Conservation (phyloP, 148 eudicot species). For the Vaccinium myrtillus region DNA sequence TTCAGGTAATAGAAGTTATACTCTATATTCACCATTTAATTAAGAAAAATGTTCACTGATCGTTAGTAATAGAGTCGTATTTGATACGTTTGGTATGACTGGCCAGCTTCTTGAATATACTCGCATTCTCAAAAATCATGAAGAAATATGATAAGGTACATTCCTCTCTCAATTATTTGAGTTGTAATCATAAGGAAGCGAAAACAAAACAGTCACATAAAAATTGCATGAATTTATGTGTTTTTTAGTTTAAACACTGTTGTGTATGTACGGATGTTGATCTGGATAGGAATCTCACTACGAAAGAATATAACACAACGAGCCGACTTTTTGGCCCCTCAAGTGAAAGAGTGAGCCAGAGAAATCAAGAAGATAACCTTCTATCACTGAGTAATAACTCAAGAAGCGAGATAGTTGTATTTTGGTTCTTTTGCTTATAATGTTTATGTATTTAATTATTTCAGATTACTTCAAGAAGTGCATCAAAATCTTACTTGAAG, state of each 20-base stretch:
- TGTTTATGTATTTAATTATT: neutral
- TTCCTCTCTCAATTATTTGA: neutral
- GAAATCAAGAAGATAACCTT: no score
- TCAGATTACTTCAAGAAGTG: slow-evolving; percentile 59
- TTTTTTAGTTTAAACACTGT: no score
- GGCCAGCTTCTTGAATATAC: slow-evolving; percentile 37
- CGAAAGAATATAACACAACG: no score
- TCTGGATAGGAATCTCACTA: neutral
- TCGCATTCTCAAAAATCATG: slow-evolving; percentile 44
- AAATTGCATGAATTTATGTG: no score
- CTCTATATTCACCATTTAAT: neutral
- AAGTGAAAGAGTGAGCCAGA: no score
- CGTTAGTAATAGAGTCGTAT: neutral
- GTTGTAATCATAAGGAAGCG: neutral
- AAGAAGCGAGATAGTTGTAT: neutral
- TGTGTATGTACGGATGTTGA: no score
- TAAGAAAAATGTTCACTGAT: neutral
- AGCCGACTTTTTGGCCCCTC: no score
- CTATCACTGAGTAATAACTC: no score
- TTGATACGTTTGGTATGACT: neutral
- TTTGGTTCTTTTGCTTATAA: neutral
- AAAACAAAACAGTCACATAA: no score
- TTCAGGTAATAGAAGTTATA: slow-evolving; percentile 31
- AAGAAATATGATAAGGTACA: slow-evolving; percentile 48
- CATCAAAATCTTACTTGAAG: slow-evolving; percentile 70